Evolutionary conservation across 495 filamentous ascomycete species (phyloP).

Genomic region (Ascodesmis nigricans): DNA sequence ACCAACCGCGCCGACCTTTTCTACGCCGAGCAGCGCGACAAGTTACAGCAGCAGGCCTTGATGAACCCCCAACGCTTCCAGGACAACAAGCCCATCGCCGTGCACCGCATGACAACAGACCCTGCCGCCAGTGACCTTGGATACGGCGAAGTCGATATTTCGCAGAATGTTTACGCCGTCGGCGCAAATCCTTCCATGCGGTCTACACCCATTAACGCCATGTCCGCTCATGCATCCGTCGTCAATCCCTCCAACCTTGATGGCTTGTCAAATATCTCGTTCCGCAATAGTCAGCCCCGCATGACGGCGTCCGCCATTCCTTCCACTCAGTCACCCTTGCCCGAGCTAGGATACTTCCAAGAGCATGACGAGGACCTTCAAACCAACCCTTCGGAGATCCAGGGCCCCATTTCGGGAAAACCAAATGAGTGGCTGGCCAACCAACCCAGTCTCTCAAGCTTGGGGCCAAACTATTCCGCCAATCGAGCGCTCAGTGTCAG

Average conservation of each 20-base stretch:
- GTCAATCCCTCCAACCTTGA: conserved; percentile 21
- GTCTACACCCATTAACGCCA: conserved; percentile 16
- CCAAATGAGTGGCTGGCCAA: conserved; percentile 14
- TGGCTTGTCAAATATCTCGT: conserved; percentile 17
- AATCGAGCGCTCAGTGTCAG: conserved; percentile 12
- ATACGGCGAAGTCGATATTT: conserved; percentile 14
- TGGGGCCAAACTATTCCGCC: conserved; percentile 11
- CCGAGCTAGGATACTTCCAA: conserved; percentile 38
- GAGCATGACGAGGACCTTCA: conserved; percentile 45
- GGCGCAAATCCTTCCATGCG: conserved; percentile 22
- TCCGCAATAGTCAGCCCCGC: conserved; percentile 16
- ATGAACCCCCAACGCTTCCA: conserved; percentile 10
- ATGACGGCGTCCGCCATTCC: conserved; percentile 44
- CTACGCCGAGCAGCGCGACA: conserved; percentile 19
- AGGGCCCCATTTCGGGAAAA: conserved; percentile 36
- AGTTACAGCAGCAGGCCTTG: conserved; percentile 17
- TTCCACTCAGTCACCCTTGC: conserved; percentile 37
- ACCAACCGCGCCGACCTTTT: conserved; percentile 13
- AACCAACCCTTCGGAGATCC: conserved; percentile 58
- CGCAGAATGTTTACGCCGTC: conserved; percentile 18
- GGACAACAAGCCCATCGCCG: conserved; percentile 16
- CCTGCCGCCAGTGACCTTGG: too few species aligned
- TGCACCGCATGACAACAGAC: conserved; percentile 16
- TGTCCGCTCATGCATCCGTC: conserved; percentile 20
- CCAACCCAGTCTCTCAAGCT: conserved; percentile 3